A percentile compares a stretch with the other conserved stretches of the same genome.
Conservation (phyloP, 2,329 filamentous ascomycete genomes). For the Rhynchosporium secalis region DNA sequence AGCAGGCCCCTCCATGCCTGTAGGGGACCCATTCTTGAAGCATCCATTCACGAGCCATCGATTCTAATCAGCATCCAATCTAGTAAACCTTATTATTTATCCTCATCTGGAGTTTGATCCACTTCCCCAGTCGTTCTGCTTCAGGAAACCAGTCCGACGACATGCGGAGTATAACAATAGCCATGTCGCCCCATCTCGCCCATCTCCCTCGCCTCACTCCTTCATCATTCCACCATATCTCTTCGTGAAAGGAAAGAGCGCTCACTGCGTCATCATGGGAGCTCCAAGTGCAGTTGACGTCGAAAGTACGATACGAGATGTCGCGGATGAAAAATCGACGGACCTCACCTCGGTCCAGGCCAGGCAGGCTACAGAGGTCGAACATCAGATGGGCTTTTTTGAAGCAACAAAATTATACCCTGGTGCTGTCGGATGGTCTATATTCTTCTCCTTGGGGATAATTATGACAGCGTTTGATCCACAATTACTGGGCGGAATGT, state of each 20-base stretch:
- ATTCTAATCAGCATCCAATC: neutral
- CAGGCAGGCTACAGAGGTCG: conserved; percentile 16
- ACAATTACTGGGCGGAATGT: conserved; percentile 47
- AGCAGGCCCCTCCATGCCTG: neutral
- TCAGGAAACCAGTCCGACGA: neutral
- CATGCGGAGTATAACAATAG: conserved; percentile 5
- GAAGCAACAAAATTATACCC: conserved; percentile 23
- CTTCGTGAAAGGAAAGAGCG: neutral
- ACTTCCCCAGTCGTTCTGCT: conserved; percentile 5
- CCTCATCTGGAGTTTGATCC: neutral
- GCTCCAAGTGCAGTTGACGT: conserved; percentile 5
- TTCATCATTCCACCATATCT: neutral
- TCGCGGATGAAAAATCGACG: conserved; percentile 6
- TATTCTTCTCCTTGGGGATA: conserved; percentile 59
- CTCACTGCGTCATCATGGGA: neutral
- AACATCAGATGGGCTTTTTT: conserved; percentile 23
- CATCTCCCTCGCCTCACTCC: neutral
- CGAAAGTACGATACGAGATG: conserved; percentile 10
- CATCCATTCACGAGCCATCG: neutral
- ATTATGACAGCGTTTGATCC: conserved; percentile 55
- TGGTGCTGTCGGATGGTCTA: conserved; percentile 48
- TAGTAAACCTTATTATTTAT: conserved; percentile 3
- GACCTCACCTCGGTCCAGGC: conserved; percentile 14
- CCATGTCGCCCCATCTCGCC: neutral
- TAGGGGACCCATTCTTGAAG: neutral